Conservation (phyloP, 495 filamentous ascomycete species). For the Podospora comata region DNA sequence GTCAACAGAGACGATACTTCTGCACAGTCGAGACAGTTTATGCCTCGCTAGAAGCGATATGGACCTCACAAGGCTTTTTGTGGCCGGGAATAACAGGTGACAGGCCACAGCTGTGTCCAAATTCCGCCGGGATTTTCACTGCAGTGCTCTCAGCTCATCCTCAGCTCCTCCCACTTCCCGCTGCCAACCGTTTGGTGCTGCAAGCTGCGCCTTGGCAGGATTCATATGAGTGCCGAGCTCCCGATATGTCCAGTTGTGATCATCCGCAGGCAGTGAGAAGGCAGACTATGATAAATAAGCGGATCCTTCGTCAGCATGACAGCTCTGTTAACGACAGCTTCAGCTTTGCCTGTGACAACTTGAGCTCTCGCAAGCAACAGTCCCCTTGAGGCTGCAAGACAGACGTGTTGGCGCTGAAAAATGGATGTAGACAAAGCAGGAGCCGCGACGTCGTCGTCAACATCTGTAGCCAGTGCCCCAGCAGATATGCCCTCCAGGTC, state of each 20-base stretch:
- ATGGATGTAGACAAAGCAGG: background rate
- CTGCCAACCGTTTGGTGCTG: background rate
- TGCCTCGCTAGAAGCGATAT: background rate
- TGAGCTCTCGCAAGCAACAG: background rate
- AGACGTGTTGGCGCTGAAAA: background rate
- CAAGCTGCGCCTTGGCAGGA: background rate
- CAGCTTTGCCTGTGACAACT: background rate
- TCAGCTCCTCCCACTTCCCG: background rate
- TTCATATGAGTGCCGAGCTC: background rate
- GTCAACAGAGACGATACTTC: background rate
- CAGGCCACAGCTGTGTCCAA: background rate
- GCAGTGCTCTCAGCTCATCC: background rate
- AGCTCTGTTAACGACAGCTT: background rate
- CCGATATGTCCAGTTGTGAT: background rate
- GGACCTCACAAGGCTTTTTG: background rate
- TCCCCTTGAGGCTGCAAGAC: background rate
- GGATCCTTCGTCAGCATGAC: background rate
- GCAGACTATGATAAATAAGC: background rate
- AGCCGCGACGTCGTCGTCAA: background rate
- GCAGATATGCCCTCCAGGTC: background rate
- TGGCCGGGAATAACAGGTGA: background rate
- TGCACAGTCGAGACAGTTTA: background rate
- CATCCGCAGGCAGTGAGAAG: background rate
- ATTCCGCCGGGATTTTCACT: background rate
- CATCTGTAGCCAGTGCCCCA: background rate